Evolutionary conservation across 495 filamentous ascomycete genomes (phyloP).

Genomic region (Neurospora pannonica): DNA sequence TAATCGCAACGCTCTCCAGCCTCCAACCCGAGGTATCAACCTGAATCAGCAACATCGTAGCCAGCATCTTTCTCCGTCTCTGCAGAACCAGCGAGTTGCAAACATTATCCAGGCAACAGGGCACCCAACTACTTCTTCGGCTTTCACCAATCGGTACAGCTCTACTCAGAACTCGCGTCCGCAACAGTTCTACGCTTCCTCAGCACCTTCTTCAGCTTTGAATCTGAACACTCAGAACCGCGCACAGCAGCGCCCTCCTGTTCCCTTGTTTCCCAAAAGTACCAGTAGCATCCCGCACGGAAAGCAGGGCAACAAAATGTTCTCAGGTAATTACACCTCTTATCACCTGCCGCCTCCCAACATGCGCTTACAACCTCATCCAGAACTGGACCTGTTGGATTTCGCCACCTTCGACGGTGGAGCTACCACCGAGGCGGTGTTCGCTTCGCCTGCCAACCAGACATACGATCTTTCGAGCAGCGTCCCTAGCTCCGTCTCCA

Average conservation of each 20-base stretch:
- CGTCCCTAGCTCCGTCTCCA: conserved; percentile 31
- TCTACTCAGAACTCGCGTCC: conserved; percentile 28
- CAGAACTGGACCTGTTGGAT: conserved; percentile 43
- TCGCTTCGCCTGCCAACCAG: conserved; percentile 42
- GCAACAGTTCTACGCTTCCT: conserved; percentile 45
- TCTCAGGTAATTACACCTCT: conserved; percentile 27
- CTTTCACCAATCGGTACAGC: conserved; percentile 47
- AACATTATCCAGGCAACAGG: conserved; percentile 51
- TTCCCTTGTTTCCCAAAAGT: conserved; percentile 43
- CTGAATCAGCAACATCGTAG: conserved; percentile 30
- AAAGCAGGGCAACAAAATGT: conserved; percentile 41
- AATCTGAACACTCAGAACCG: conserved; percentile 33
- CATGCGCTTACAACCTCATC: conserved; percentile 27
- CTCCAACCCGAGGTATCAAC: conserved; percentile 32
- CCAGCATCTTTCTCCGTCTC: conserved; percentile 26
- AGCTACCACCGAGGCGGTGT: conserved; percentile 31
- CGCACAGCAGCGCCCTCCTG: conserved; percentile 33
- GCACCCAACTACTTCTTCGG: conserved; percentile 46
- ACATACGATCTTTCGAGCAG: conserved; percentile 36
- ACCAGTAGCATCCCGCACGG: conserved; percentile 31
- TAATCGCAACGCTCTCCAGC: conserved; percentile 36
- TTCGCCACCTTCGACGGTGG: conserved; percentile 45
- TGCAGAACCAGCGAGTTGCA: conserved; percentile 49
- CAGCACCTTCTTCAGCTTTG: conserved; percentile 38
- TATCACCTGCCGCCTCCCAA: neutral